These are phyloP conservation scores for Solanum acaule DNA, from an alignment of 257 asterid genomes.

Conservation along the genomic window DNA sequence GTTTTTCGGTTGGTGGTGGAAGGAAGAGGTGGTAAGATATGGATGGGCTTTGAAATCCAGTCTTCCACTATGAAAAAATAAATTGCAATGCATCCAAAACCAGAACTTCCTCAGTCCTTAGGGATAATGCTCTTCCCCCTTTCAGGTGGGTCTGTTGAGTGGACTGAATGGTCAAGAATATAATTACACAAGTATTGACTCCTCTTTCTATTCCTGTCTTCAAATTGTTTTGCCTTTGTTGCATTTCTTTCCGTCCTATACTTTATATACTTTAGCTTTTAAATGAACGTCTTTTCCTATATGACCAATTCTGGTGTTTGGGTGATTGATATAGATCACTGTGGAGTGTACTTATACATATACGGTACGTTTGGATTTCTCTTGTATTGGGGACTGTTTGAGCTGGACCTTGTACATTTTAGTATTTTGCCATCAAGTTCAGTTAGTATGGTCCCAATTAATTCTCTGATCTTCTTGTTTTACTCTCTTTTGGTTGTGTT, in stretches of 20 bases:
- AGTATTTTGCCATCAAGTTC: neutral
- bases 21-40: conserved; percentile 27
- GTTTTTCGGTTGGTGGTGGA: conserved; percentile 45
- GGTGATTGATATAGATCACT: conserved; percentile 16
- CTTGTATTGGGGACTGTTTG: neutral
- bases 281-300: neutral
- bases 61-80: conserved; percentile 51
- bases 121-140: conserved; percentile 28
- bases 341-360: conserved; percentile 22
- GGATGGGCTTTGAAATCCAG: conserved; percentile 55
- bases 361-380: conserved; percentile 6
- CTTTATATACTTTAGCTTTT: neutral
- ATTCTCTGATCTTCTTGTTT: neutral
- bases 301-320: neutral
- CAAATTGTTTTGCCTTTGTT: conserved; percentile 24
- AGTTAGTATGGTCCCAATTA: neutral
- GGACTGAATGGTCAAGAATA: conserved; percentile 57
- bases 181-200: conserved; percentile 60
- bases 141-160: conserved; percentile 44
- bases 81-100: conserved; percentile 36
- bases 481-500: neutral
- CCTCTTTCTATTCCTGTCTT: conserved; percentile 69
- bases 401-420: neutral
- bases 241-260: conserved; percentile 14
- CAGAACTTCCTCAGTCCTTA: conserved; percentile 21